phyloP scores from a whole-genome alignment of 345 rosid species.

The Populus davidiana region DNA sequence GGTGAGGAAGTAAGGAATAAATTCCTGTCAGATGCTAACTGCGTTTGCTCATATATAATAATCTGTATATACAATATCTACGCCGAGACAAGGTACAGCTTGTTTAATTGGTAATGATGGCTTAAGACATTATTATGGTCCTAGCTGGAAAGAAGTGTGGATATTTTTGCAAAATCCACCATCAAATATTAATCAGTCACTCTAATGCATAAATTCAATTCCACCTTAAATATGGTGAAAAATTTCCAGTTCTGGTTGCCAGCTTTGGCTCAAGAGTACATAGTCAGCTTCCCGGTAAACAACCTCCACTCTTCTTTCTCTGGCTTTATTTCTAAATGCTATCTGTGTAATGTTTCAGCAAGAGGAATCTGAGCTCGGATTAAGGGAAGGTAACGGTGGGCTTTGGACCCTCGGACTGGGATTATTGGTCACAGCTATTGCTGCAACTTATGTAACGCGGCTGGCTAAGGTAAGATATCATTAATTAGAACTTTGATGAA shows the following conservation, averaged over 20 bases:
- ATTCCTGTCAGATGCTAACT: not conserved
- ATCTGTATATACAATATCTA: not conserved
- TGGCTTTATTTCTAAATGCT: not conserved
- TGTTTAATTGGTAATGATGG: not conserved
- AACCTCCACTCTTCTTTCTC: not conserved
- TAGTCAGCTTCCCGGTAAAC: not conserved
- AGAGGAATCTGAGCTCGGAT: constrained; percentile 71
- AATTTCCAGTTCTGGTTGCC: not conserved
- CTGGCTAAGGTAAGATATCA: constrained; percentile 77
- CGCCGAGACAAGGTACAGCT: not conserved
- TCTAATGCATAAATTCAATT: not conserved
- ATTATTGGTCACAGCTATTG: constrained; percentile 75
- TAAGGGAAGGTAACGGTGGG: constrained; percentile 72
- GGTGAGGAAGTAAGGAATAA: not conserved
- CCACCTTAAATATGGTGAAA: not conserved
- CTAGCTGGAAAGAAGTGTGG: not conserved
- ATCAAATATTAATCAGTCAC: not conserved
- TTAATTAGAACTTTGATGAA: not conserved
- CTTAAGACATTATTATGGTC: not conserved
- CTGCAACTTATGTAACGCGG: constrained; percentile 78
- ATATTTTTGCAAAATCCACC: not conserved
- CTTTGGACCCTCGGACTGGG: constrained; percentile 81
- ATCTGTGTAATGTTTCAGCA: constrained; percentile 51
- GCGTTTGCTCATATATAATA: not conserved
- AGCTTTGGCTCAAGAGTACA: not conserved